phyloP scores from a whole-genome alignment of 345 rosid genomes.

The Populus tremula region DNA sequence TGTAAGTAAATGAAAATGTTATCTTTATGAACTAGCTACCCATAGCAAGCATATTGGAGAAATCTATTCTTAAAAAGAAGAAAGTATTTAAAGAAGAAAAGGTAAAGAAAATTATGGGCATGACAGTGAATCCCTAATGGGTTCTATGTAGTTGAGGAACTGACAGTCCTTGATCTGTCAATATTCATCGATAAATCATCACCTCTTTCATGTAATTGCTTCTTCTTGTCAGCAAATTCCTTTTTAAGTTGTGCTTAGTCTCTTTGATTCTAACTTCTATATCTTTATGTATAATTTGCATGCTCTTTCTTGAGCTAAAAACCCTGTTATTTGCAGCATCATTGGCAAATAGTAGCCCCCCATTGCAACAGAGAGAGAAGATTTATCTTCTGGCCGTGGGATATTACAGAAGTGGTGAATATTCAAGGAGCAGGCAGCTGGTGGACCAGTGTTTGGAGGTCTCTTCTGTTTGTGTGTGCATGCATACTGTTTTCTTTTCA shows the following conservation, averaged over 20 bases:
- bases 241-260: not conserved
- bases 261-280: not conserved
- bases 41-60: not conserved
- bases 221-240: not conserved
- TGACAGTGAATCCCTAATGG: too few species aligned
- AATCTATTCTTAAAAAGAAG: too few species aligned
- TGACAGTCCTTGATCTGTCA: not conserved
- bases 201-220: not conserved
- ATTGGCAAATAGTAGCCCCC: slow-evolving; percentile 43
- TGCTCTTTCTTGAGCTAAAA: not conserved
- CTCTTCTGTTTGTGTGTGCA: not conserved
- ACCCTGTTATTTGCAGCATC: slow-evolving; percentile 46
- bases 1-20: not conserved
- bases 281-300: not conserved
- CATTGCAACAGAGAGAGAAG: slow-evolving; percentile 45
- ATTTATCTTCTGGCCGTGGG: slow-evolving; percentile 85
- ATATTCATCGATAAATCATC: not conserved
- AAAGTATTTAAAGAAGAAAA: too few species aligned
- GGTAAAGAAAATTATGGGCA: too few species aligned
- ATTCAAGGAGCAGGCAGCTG: slow-evolving; percentile 63
- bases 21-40: not conserved
- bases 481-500: not conserved
- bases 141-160: not conserved
- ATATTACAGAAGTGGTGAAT: slow-evolving; percentile 63
- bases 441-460: slow-evolving; percentile 72